Conservation (phyloP, 352 stramenopile species). For the Pythium brachiatum region DNA sequence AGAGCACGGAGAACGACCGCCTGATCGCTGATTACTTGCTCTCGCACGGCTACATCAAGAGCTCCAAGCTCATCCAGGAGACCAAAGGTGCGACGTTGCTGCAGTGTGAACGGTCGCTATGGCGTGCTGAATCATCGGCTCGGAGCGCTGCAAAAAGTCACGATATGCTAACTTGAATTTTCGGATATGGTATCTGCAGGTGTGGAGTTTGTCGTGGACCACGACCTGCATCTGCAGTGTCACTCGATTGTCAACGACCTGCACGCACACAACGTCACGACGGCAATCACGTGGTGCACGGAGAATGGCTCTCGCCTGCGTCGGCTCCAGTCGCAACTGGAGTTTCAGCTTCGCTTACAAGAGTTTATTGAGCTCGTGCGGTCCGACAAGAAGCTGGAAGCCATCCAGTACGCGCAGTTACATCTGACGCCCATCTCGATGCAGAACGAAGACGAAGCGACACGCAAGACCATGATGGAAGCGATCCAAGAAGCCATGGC, state of each 20-base stretch:
- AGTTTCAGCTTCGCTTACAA: slow-evolving; percentile 73
- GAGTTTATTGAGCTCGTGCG: slow-evolving; percentile 83
- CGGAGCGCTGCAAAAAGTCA: background rate
- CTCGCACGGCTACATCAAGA: slow-evolving; percentile 57
- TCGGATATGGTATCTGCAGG: slow-evolving; percentile 22
- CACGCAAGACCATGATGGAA: slow-evolving; percentile 52
- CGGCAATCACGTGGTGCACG: slow-evolving; percentile 64
- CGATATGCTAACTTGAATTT: background rate
- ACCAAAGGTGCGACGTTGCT: slow-evolving; percentile 35
- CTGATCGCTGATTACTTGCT: slow-evolving; percentile 80
- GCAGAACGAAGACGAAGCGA: slow-evolving; percentile 52
- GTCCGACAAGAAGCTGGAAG: slow-evolving; percentile 60
- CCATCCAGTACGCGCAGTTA: slow-evolving; percentile 64
- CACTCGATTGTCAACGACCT: slow-evolving; percentile 59
- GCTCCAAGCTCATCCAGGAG: slow-evolving; percentile 65
- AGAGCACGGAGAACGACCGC: slow-evolving; percentile 32
- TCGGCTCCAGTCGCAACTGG: slow-evolving; percentile 63
- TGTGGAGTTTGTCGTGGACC: slow-evolving; percentile 62
- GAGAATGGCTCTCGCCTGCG: slow-evolving; percentile 72
- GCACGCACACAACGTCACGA: slow-evolving; percentile 38
- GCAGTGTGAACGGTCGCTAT: slow-evolving; percentile 14
- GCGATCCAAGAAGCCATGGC: slow-evolving; percentile 73
- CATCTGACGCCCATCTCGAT: slow-evolving; percentile 64
- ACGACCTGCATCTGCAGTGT: slow-evolving; percentile 56
- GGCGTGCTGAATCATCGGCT: background rate